phyloP scores from a whole-genome alignment of 345 rosid genomes.

The Geranium brycei region DNA sequence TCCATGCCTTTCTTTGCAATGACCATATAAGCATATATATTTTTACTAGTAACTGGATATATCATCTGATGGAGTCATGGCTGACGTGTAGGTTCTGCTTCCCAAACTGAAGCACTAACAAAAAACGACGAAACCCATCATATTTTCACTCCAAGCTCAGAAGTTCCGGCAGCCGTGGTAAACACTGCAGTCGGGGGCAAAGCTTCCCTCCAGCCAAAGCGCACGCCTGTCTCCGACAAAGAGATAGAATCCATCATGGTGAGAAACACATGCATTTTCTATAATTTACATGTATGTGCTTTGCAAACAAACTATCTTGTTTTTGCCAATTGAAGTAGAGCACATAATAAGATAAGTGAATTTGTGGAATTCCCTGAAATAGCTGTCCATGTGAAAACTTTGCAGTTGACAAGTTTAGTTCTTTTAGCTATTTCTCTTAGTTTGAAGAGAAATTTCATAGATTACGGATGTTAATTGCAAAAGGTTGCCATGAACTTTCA shows the following conservation, averaged over 20 bases:
- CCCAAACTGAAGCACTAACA: constrained; percentile 14
- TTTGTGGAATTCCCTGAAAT: neutral
- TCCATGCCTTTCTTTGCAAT: neutral
- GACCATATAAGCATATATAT: neutral
- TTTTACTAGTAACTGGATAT: too few species aligned
- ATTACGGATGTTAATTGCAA: too few species aligned
- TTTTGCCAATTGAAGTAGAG: neutral
- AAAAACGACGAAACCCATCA: constrained; percentile 6
- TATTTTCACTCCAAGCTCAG: constrained; percentile 25
- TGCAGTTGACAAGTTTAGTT: neutral
- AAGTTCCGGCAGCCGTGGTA: constrained; percentile 46
- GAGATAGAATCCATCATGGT: constrained; percentile 69
- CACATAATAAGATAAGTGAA: neutral
- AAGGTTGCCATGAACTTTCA: too few species aligned
- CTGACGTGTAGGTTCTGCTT: constrained; percentile 9
- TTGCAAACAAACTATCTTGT: neutral
- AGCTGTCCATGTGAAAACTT: neutral
- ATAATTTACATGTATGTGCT: too few species aligned
- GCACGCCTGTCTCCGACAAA: constrained; percentile 56
- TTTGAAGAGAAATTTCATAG: too few species aligned
- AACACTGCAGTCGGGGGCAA: constrained; percentile 52
- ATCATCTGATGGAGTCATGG: too few species aligned
- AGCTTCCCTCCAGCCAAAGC: constrained; percentile 78
- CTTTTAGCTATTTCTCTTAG: too few species aligned
- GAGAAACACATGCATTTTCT: neutral